Evolutionary conservation across 495 filamentous ascomycete species (phyloP).

Genomic region (Extremus antarcticus): DNA sequence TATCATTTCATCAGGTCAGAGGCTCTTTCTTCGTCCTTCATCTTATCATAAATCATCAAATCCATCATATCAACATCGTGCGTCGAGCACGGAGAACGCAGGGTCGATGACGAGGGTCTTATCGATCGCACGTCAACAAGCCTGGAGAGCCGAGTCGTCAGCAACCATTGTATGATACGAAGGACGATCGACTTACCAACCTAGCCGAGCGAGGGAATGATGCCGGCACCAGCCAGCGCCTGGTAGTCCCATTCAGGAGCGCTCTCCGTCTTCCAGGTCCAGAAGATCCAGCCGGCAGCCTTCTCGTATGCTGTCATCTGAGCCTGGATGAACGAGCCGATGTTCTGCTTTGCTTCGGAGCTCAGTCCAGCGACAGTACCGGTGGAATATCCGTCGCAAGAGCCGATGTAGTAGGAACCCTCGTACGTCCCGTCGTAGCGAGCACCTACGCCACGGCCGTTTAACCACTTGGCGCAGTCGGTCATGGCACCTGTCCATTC

Average conservation of each 20-base stretch:
- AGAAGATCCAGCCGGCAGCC: slow-evolving; percentile 64
- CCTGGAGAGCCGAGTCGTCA: not conserved
- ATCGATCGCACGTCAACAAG: not conserved
- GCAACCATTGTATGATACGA: not conserved
- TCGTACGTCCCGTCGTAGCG: slow-evolving; percentile 48
- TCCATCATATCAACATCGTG: not conserved
- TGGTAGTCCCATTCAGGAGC: slow-evolving; percentile 83
- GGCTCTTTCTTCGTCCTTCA: not conserved
- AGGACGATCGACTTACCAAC: not conserved
- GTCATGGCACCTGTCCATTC: slow-evolving; percentile 54
- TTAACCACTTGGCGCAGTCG: slow-evolving; percentile 42
- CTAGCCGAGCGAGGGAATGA: not conserved
- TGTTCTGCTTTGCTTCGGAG: slow-evolving; percentile 43
- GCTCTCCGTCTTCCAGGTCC: slow-evolving; percentile 78
- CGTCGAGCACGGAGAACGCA: not conserved
- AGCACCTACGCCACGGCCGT: slow-evolving; percentile 32
- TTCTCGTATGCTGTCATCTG: slow-evolving; percentile 66
- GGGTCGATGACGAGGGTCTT: not conserved
- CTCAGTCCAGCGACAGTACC: slow-evolving; percentile 45
- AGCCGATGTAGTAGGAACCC: slow-evolving; percentile 39
- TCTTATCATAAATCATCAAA: not conserved
- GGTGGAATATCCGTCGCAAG: slow-evolving; percentile 46
- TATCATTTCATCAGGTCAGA: not conserved
- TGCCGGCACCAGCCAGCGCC: slow-evolving; percentile 17
- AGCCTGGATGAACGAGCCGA: slow-evolving; percentile 55